Base-by-base conservation (phyloP, 2,329 filamentous ascomycete genomes). In the Phaeoacremonium minimum region DNA sequence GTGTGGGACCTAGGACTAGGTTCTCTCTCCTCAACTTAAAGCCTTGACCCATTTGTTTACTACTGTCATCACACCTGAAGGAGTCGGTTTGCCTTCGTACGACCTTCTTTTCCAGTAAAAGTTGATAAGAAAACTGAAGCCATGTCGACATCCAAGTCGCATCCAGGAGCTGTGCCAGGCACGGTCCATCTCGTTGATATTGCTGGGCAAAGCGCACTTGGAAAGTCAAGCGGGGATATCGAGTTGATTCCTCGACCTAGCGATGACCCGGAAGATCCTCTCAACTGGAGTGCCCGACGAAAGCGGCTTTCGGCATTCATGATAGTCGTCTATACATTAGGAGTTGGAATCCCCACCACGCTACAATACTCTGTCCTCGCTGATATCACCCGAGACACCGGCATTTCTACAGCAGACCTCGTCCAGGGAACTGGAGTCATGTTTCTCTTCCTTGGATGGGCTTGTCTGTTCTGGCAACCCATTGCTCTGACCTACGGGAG, bases 321-420 rank as follows among this genome's bases (percentile, higher is more conserved):
- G 36, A 46, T 50, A 14, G 48, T 48, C 28, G 43, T 69, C 18
- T 73, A 72, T 45, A 66, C 63, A 2, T 57, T 70, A 30, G 66
- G 66, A 52, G 61, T 62, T 12, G 71, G 69, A n/a, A 67, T 74
- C 31, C 60, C 70, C 4, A 58, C 58, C 15, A 62, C 69, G 2
- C 60, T 66, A 7, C 64, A 71, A n/a, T 74, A 75, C 45, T 67
- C 63, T 7, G 65, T 75, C 7, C 53, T 75, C 7, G 63, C 63
- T 5, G 64, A 66, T 9, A 68, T 75, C 28, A 62, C 61, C 7
- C 50, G 60, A 31, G 64, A 66, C n/a, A 69, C 67, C 1, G 66
- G 63, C 4, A 52, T 75, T 22, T 64, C 62, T 0, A 48, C 70
- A 2, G 54, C 51, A 4, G 57, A 66, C 22, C 49, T 75, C 14